These are phyloP conservation scores for Schwanniomyces sp. DNA, from an alignment of 805 yeast species.

Conservation along the genomic window DNA sequence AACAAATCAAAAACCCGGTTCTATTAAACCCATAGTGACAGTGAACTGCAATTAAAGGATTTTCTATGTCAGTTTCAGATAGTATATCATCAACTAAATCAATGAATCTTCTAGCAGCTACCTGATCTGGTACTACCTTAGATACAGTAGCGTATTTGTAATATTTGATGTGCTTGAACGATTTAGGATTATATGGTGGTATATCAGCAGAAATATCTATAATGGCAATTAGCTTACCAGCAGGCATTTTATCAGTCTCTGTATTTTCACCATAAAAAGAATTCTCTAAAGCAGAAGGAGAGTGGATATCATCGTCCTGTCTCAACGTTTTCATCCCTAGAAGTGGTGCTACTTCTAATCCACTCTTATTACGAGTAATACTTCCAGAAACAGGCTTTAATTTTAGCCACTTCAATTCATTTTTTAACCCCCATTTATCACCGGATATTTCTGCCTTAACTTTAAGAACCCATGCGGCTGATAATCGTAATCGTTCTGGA, in stretches of 20 bases:
- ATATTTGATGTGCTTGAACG: slow-evolving; percentile 55
- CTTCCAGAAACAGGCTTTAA: slow-evolving; percentile 51
- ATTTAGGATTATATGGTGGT: slow-evolving; percentile 68
- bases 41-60: slow-evolving; percentile 60
- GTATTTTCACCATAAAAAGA: slow-evolving; percentile 29
- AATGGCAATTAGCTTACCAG: slow-evolving; percentile 50
- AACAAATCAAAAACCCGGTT: slow-evolving; percentile 72
- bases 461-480: slow-evolving; percentile 70
- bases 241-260: slow-evolving; percentile 9
- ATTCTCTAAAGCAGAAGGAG: slow-evolving; percentile 55
- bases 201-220: slow-evolving; percentile 69
- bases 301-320: slow-evolving; percentile 60
- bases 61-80: slow-evolving; percentile 12
- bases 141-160: slow-evolving; percentile 77
- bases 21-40: slow-evolving; percentile 83
- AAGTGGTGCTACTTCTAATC: slow-evolving; percentile 43
- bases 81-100: slow-evolving; percentile 51
- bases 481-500: slow-evolving; percentile 52
- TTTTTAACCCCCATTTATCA: slow-evolving; percentile 78
- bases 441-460: slow-evolving; percentile 62
- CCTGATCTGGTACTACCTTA: slow-evolving; percentile 67
- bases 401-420: slow-evolving; percentile 68
- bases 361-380: slow-evolving; percentile 27
- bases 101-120: slow-evolving; percentile 57
- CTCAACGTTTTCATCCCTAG: slow-evolving; percentile 76